Evolutionary conservation across 768 basidiomycete genomes (phyloP).

Genomic region (Neoboletus subvelutipes): DNA sequence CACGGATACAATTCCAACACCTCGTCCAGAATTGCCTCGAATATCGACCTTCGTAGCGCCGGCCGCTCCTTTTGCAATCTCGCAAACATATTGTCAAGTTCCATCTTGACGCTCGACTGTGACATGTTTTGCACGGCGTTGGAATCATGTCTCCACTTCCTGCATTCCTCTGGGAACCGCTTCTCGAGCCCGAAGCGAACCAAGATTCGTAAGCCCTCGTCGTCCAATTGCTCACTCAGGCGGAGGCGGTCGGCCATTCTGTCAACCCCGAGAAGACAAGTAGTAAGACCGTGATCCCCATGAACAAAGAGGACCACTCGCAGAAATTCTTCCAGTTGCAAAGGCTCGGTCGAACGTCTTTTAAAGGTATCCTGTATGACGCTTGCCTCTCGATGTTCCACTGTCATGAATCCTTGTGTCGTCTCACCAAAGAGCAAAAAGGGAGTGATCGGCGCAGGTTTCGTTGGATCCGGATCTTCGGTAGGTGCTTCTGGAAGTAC

Average conservation of each 20-base stretch:
- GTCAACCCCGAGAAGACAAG: neutral
- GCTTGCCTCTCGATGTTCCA: neutral
- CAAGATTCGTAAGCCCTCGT: too few relatives aligned
- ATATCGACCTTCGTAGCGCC: neutral
- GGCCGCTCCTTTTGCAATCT: neutral
- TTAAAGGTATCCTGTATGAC: neutral
- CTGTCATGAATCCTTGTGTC: neutral
- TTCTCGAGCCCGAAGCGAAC: too few relatives aligned
- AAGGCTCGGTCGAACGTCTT: neutral
- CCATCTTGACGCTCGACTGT: neutral
- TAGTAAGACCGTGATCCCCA: neutral
- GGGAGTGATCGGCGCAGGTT: neutral
- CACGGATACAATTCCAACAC: neutral
- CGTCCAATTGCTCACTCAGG: too few relatives aligned
- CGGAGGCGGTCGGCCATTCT: neutral
- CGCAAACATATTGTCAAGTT: neutral
- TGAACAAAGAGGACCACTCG: neutral
- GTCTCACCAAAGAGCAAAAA: neutral
- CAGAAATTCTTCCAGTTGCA: neutral
- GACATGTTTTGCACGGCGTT: neutral
- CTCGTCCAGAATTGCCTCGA: neutral
- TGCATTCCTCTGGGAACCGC: neutral
- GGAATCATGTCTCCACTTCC: neutral
- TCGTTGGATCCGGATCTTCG: neutral
- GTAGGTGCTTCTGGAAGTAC: neutral